Percentiles rank a stretch among this genome's conserved stretches.
phyloP scores from a whole-genome alignment of 2,329 filamentous ascomycete species.

The Colletotrichum sp. region DNA sequence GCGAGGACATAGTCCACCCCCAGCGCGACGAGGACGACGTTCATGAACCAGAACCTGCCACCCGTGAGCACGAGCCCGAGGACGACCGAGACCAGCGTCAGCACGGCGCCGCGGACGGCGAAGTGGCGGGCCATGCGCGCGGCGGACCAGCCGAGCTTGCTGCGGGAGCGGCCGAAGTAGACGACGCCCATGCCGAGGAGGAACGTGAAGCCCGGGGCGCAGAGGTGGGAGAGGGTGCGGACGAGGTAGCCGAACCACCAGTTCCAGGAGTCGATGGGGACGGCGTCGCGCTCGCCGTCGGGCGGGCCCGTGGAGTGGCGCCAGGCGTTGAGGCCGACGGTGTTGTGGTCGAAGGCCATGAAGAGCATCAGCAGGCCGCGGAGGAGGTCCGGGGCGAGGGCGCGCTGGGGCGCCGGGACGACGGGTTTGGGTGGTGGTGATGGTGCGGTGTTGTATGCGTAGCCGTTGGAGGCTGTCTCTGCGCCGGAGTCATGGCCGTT shows the following conservation, averaged over 20 bases:
- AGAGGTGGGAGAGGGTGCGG: conserved; percentile 48
- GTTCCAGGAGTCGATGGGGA: conserved; percentile 41
- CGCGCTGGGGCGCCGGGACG: conserved; percentile 27
- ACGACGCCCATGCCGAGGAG: conserved; percentile 51
- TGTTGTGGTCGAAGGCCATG: conserved; percentile 50
- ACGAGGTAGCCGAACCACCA: conserved; percentile 39
- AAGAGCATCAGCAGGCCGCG: conserved; percentile 48
- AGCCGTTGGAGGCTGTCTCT: background rate
- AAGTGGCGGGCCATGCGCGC: conserved; percentile 42
- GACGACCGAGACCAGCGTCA: conserved; percentile 35
- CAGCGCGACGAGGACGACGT: conserved; percentile 47
- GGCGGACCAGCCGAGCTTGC: conserved; percentile 42
- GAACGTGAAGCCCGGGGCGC: conserved; percentile 50
- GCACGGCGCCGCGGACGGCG: conserved; percentile 36
- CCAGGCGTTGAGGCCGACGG: conserved; percentile 44
- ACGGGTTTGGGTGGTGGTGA: background rate
- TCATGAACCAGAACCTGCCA: conserved; percentile 46
- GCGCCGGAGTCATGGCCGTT: background rate
- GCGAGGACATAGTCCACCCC: conserved; percentile 50
- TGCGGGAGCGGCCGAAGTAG: conserved; percentile 48
- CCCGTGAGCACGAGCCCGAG: conserved; percentile 36
- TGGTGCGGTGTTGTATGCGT: background rate
- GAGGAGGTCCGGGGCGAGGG: conserved; percentile 47
- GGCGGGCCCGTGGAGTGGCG: conserved; percentile 39
- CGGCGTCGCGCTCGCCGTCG: conserved; percentile 40